These are phyloP conservation scores for Aspergillus carbonarius DNA, from an alignment of 2,329 filamentous ascomycete species.

Conservation along the genomic window DNA sequence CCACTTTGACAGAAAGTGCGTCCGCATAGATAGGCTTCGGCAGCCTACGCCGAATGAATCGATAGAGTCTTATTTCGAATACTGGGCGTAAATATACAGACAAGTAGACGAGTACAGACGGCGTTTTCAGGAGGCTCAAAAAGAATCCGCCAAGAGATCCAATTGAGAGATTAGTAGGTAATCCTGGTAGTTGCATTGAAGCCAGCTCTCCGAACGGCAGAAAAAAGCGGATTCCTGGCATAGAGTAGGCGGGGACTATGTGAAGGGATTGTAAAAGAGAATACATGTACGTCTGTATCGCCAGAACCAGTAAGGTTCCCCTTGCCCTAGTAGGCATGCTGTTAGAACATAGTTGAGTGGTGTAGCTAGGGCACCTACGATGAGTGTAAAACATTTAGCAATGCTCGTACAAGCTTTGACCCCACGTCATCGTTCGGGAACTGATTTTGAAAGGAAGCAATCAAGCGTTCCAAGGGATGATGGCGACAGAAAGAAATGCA, in stretches of 20 bases:
- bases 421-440: constrained; percentile 26
- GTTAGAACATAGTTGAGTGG: background rate
- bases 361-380: constrained; percentile 24
- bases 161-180: constrained; percentile 30
- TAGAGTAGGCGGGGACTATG: constrained; percentile 34
- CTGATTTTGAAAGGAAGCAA: constrained; percentile 29
- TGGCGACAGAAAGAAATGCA: constrained; percentile 39
- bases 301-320: constrained; percentile 36
- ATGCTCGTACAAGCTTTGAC: constrained; percentile 26
- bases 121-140: constrained; percentile 32
- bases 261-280: constrained; percentile 45
- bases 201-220: constrained; percentile 40
- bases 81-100: constrained; percentile 39
- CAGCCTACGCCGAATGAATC: constrained; percentile 40
- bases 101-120: constrained; percentile 36
- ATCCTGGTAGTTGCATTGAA: constrained; percentile 33
- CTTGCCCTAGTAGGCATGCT: constrained; percentile 32
- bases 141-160: constrained; percentile 27
- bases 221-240: constrained; percentile 33
- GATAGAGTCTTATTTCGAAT: constrained; percentile 41
- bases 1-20: constrained; percentile 43
- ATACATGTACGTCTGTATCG: constrained; percentile 45
- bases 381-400: constrained; percentile 30
- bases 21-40: constrained; percentile 43
- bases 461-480: constrained; percentile 36